Evolutionary conservation across 176 grass and related monocot species (phyloP), one percentile per base, ranked within the genome.

Genomic region (Panicum miliaceum): DNA sequence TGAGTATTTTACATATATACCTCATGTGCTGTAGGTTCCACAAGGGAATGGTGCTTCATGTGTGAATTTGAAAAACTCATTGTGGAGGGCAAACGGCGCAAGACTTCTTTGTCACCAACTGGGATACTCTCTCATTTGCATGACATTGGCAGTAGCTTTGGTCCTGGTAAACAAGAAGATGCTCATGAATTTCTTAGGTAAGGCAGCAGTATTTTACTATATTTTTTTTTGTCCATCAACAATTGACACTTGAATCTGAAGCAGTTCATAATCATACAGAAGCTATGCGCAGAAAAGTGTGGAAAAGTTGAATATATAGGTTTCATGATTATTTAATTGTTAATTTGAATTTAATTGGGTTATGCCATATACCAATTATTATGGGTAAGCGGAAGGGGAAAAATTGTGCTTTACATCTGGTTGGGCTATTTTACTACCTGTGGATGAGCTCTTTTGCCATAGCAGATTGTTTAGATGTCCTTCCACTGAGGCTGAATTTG

Each of bases 111-210:
- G 52, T 96, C 96, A 75, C 93, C 91, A 73, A 90, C 85, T 77
- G 91, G 86, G 16, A 94, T 99, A 78, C 83, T 99, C 16, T 94
- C 93, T 85, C 85, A 95, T 80, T 81, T 99, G 71, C 78, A 76
- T 10, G 85, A 89, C 60, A 93, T 89, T 87, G 91, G 89, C 67
- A 92, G 89, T 77, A 90, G 81, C 70, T 99, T 99, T 77, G 90
- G 91, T 63, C 87, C 77, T 75, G 88, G 93, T 68, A 89, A 90
- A 81, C 87, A 99, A 89, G 96, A 99, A 87, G 96, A 99, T 88
- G 96, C 96, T 46, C 96, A 99, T 19, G 96, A 99, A 86, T 99
- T 99, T 84, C 89, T 99, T 80, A 92, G 93, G 96, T 99, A 90
- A 81, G 81, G 74, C 4, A 51, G 45, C 42, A 70, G 78, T 81